phyloP scores from a whole-genome alignment of 257 asterid genomes.

The Perilla frutescens region DNA sequence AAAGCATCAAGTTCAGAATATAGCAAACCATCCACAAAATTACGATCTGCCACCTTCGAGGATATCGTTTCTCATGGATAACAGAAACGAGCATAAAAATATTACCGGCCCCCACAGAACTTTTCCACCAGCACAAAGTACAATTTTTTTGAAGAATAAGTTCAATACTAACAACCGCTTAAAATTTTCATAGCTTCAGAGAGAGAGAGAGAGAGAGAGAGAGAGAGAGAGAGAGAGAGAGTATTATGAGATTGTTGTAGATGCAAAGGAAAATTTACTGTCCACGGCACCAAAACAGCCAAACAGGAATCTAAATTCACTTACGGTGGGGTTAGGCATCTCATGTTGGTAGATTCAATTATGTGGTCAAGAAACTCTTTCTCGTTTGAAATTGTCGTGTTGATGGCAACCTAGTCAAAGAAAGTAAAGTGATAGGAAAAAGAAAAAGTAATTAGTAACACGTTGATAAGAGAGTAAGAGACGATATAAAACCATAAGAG shows the following conservation, averaged over 20 bases:
- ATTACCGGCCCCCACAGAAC: too few species aligned
- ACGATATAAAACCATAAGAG: slow-evolving; percentile 1
- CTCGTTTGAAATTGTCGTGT: slow-evolving; percentile 81
- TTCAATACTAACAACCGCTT: too few species aligned
- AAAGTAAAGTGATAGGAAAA: neutral
- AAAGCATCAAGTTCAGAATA: slow-evolving; percentile 7
- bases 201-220: too few species aligned
- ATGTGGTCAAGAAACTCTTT: slow-evolving; percentile 93
- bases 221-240: too few species aligned
- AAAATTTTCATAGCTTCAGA: too few species aligned
- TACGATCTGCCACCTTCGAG: neutral
- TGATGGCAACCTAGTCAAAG: slow-evolving; percentile 85
- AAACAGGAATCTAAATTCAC: slow-evolving; percentile 37
- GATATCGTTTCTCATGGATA: neutral
- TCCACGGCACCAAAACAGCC: neutral
- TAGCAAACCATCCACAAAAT: neutral
- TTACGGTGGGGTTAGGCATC: slow-evolving; percentile 90
- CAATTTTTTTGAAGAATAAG: too few species aligned
- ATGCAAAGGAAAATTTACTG: neutral
- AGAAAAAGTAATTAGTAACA: slow-evolving; percentile 1
- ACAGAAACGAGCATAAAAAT: neutral
- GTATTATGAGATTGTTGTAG: neutral
- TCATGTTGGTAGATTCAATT: slow-evolving; percentile 94
- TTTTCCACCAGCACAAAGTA: too few species aligned
- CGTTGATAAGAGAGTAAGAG: slow-evolving; percentile 4